A percentile compares a stretch with the other conserved stretches of the same genome.
Conservation (phyloP, 2,329 filamentous ascomycete species). For the Phialocephala subalpina region DNA sequence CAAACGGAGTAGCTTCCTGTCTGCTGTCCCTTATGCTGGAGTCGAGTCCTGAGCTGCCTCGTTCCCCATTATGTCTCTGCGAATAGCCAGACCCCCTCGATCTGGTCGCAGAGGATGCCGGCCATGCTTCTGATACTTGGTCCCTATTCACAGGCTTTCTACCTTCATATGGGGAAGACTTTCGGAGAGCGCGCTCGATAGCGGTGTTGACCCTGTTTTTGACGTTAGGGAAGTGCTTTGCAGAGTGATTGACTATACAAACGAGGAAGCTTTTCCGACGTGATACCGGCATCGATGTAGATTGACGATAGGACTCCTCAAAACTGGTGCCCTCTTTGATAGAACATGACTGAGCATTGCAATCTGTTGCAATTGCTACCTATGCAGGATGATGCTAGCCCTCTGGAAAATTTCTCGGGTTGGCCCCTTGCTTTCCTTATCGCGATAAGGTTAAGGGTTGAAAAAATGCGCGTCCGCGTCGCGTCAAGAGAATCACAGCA, state of each 20-base stretch:
- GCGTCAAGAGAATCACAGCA: background rate
- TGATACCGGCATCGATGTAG: constrained; percentile 26
- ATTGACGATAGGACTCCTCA: constrained; percentile 1
- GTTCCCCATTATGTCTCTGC: background rate
- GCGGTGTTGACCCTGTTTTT: constrained; percentile 62
- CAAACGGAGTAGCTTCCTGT: background rate
- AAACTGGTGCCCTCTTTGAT: constrained; percentile 8
- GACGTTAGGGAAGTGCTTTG: too few relatives aligned
- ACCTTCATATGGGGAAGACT: constrained; percentile 41
- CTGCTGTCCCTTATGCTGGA: background rate
- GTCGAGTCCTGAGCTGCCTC: background rate
- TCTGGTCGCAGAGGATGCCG: background rate
- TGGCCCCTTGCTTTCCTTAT: constrained; percentile 1
- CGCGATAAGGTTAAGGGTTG: too few relatives aligned
- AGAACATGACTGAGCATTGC: constrained; percentile 38
- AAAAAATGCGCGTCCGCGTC: background rate
- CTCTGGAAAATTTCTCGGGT: background rate
- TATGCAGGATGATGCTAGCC: background rate
- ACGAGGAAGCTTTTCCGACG: constrained; percentile 55
- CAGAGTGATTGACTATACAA: too few relatives aligned
- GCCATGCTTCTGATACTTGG: background rate
- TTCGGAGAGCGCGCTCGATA: constrained; percentile 72
- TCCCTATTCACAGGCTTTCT: background rate
- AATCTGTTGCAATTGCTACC: background rate
- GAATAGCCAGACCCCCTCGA: background rate